Conservation (phyloP, 2,329 filamentous ascomycete species). For the Aspergillus sp. region DNA sequence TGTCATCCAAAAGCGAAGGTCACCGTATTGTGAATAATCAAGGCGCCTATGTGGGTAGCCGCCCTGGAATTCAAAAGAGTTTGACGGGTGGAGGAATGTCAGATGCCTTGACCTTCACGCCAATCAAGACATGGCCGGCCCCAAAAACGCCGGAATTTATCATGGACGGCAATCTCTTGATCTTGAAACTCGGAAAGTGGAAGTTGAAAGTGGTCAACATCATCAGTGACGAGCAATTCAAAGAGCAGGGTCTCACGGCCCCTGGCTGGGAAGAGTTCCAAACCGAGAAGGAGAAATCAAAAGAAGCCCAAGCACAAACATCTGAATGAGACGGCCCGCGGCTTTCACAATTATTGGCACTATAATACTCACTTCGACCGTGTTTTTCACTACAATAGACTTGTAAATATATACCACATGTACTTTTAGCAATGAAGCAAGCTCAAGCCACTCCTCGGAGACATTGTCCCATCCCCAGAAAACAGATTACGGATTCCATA, state of each 20-base stretch:
- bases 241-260: slow-evolving; percentile 44
- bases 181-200: slow-evolving; percentile 61
- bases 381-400: slow-evolving; percentile 14
- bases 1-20: slow-evolving; percentile 52
- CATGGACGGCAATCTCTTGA: slow-evolving; percentile 52
- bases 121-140: slow-evolving; percentile 45
- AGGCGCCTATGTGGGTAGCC: slow-evolving; percentile 52
- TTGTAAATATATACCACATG: slow-evolving; percentile 15
- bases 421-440: slow-evolving; percentile 11
- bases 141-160: slow-evolving; percentile 50
- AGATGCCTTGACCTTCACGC: slow-evolving; percentile 50
- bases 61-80: slow-evolving; percentile 38
- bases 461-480: neutral
- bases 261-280: slow-evolving; percentile 51
- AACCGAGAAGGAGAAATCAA: neutral
- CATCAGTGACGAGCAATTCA: slow-evolving; percentile 55
- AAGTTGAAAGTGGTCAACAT: slow-evolving; percentile 59
- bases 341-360: neutral
- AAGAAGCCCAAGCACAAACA: neutral
- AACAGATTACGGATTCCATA: neutral
- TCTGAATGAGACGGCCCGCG: neutral
- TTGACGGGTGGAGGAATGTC: slow-evolving; percentile 31
- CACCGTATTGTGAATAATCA: slow-evolving; percentile 50
- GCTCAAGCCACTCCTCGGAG: neutral
- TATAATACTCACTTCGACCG: neutral